Evolutionary conservation across 305 asterid species (phyloP), one percentile per base, ranked within the genome.

Genomic region (Petunia hybrid): DNA sequence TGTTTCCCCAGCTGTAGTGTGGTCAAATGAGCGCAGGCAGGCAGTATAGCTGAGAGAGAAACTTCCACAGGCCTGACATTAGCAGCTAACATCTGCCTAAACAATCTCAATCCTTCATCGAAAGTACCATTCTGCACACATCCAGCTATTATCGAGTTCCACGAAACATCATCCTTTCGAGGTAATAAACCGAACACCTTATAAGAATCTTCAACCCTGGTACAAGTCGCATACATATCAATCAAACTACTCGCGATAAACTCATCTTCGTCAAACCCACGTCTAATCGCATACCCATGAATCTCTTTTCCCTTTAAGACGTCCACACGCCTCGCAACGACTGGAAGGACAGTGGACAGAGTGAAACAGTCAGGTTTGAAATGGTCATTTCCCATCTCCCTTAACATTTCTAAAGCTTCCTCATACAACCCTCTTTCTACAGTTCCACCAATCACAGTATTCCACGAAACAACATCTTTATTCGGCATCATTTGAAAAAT

Each of bases 381-480:
- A 56, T 87, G 78, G 4, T 86, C 88, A 53, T 76, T 83, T 48
- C 91, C 91, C 99, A 92, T 95, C 65, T 89, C 91, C 89, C 89
- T 89, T 74, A 95, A 76, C 77, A 85, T 87, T 61, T 76, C 82
- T 61, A 95, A 62, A 85, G 94, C 98, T 84, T 90, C 94, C 79
- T 76, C 83, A 66, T 84, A 68, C 91, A 85, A 85, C 82, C 93
- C 87, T 48, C 87, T 89, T 70, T 90, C 91, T 80, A 88, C 85
- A 79, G 71, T 82, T 57, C 96, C 97, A 69, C 91, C 94, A 42
- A 94, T 90, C 39, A 94, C 90, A 0, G 97, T 92, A 90, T 94
- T 95, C 98, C 99, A 95, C 1, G 99, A 94, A 75, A 95, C 99
- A 78, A 84, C 85, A 83, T 95, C 99, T 86, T 88, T 87, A 60